These are phyloP conservation scores for Barbarea vulgaris DNA, from an alignment of 345 rosid species.

Conservation along the genomic window DNA sequence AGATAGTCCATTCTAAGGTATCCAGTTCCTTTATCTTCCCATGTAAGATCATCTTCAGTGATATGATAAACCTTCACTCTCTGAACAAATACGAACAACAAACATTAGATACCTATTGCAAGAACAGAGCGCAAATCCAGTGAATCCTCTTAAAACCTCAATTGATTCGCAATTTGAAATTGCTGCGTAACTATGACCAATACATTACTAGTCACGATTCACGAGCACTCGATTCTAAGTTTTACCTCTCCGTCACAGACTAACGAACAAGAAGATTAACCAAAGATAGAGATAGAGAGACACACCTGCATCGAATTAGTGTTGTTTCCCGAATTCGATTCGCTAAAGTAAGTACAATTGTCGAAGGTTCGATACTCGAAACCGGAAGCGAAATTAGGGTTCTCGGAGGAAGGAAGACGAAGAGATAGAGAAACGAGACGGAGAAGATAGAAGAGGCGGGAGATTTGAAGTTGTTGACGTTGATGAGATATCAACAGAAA, in stretches of 20 bases:
- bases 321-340: slow-evolving; percentile 42
- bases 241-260: slow-evolving; percentile 33
- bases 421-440: slow-evolving; percentile 24
- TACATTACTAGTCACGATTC: neutral
- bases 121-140: slow-evolving; percentile 15
- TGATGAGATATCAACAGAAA: slow-evolving; percentile 43
- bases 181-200: neutral
- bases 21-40: slow-evolving; percentile 99
- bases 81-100: slow-evolving; percentile 44
- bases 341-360: slow-evolving; percentile 24
- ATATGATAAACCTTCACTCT: slow-evolving; percentile 84
- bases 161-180: neutral
- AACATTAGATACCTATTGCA: neutral
- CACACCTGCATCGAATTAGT: slow-evolving; percentile 83
- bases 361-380: neutral
- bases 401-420: slow-evolving; percentile 37
- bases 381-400: slow-evolving; percentile 51
- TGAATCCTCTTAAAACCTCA: neutral
- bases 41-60: slow-evolving; percentile 67
- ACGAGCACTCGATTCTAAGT: slow-evolving; percentile 6
- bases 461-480: slow-evolving; percentile 23
- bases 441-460: slow-evolving; percentile 35
- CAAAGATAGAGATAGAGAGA: slow-evolving; percentile 29
- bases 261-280: slow-evolving; percentile 8
- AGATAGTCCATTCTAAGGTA: slow-evolving; percentile 73